These are phyloP conservation scores for Globisporangium nagaii DNA, from an alignment of 352 stramenopile genomes.

Conservation along the genomic window DNA sequence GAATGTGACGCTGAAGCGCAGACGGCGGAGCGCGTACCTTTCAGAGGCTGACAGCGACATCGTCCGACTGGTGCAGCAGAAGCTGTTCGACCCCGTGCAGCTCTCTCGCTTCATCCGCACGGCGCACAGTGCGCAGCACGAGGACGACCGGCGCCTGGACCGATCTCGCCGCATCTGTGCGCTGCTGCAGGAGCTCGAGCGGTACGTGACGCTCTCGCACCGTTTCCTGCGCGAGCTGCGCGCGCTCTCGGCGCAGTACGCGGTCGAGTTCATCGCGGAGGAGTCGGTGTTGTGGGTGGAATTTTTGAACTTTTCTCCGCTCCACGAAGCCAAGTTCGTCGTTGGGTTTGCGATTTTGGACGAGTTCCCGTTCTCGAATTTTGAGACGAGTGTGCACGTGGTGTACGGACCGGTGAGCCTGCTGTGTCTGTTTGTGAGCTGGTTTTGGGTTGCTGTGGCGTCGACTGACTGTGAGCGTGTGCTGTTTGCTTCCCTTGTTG, in stretches of 20 bases:
- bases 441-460: neutral
- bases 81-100: conserved; percentile 39
- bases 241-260: conserved; percentile 45
- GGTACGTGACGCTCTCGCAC: conserved; percentile 45
- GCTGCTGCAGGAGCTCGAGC: conserved; percentile 43
- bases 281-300: conserved; percentile 49
- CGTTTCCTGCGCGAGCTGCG: conserved; percentile 55
- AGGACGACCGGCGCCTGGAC: conserved; percentile 15
- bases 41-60: conserved; percentile 30
- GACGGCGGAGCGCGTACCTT: conserved; percentile 23
- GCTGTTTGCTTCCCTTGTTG: neutral
- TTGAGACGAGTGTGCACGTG: conserved; percentile 34
- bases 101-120: conserved; percentile 19
- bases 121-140: conserved; percentile 7
- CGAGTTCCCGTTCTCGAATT: conserved; percentile 48
- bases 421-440: neutral
- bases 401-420: conserved; percentile 42
- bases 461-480: neutral
- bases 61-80: conserved; percentile 38
- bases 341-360: conserved; percentile 48
- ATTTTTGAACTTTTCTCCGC: conserved; percentile 55
- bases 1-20: conserved; percentile 18
- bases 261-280: conserved; percentile 37
- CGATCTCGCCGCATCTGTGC: conserved; percentile 22
- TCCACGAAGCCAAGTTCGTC: conserved; percentile 26